Percentiles rank a stretch among this genome's conserved stretches.
These are phyloP conservation scores for Cutaneotrichosporon sp. DNA, from an alignment of 1,284 basidiomycete species.

Conservation along the genomic window DNA sequence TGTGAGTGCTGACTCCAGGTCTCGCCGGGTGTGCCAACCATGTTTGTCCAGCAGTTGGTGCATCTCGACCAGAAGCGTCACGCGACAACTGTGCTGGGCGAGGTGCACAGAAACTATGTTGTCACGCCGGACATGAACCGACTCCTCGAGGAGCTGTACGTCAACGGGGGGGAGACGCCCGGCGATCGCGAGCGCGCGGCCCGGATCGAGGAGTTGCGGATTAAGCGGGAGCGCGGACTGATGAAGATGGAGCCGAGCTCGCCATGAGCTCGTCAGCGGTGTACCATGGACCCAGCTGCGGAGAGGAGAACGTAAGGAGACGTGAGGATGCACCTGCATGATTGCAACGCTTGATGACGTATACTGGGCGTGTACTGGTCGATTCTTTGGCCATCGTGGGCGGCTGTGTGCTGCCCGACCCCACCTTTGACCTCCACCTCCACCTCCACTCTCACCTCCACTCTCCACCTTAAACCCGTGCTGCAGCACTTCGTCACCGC, in stretches of 20 bases:
- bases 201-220: slow-evolving; percentile 18
- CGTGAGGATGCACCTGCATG: too few species aligned
- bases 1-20: slow-evolving; percentile 60
- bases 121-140: slow-evolving; percentile 79
- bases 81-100: slow-evolving; percentile 66
- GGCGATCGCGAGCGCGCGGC: slow-evolving; percentile 36
- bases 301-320: too few species aligned
- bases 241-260: slow-evolving; percentile 56
- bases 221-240: slow-evolving; percentile 53
- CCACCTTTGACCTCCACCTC: neutral
- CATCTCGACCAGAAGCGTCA: slow-evolving; percentile 62
- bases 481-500: neutral
- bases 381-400: too few species aligned
- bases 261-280: neutral
- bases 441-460: neutral
- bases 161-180: slow-evolving; percentile 43
- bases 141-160: slow-evolving; percentile 65
- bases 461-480: too few species aligned
- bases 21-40: slow-evolving; percentile 73
- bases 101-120: slow-evolving; percentile 77
- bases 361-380: too few species aligned
- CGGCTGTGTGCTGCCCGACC: too few species aligned
- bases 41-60: slow-evolving; percentile 84
- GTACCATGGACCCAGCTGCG: too few species aligned
- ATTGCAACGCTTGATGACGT: too few species aligned